Conservation (phyloP, 2,329 filamentous ascomycete species). For the Cytospora schulzeri region DNA sequence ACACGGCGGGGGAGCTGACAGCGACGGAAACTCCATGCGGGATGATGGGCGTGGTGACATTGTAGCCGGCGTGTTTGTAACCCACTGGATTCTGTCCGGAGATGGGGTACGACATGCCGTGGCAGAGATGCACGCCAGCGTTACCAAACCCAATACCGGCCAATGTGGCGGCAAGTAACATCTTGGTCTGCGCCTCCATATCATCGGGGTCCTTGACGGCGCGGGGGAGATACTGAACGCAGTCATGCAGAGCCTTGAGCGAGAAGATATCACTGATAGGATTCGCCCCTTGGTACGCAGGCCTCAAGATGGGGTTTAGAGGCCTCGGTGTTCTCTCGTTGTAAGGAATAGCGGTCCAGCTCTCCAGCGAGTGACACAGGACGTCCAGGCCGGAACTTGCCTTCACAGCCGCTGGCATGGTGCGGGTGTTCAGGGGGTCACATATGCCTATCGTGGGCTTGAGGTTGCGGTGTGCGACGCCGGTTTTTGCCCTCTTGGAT, state of each 20-base stretch:
- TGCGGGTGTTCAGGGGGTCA: conserved; percentile 84
- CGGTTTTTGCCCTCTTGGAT: conserved; percentile 87
- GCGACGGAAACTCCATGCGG: conserved; percentile 95
- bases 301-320: conserved; percentile 83
- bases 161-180: conserved; percentile 91
- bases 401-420: conserved; percentile 94
- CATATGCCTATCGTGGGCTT: conserved; percentile 93
- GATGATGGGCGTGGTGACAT: conserved; percentile 76
- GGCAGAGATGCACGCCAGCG: conserved; percentile 83
- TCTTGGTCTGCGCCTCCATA: conserved; percentile 87
- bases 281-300: conserved; percentile 95
- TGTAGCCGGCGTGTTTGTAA: conserved; percentile 88
- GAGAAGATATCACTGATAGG: conserved; percentile 98
- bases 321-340: conserved; percentile 82
- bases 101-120: conserved; percentile 94
- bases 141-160: conserved; percentile 98
- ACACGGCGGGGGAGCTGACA: conserved; percentile 90
- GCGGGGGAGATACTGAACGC: conserved; percentile 89
- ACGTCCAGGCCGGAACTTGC: conserved; percentile 92
- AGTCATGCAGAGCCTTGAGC: conserved; percentile 77
- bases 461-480: conserved; percentile 90
- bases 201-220: conserved; percentile 88
- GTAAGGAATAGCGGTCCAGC: conserved; percentile 97
- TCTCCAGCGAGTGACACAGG: conserved; percentile 91
- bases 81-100: conserved; percentile 84